Evolutionary conservation across 2,329 filamentous ascomycete species (phyloP), one percentile per base, ranked within the genome.

Genomic region (Nigrograna mackinnonii): DNA sequence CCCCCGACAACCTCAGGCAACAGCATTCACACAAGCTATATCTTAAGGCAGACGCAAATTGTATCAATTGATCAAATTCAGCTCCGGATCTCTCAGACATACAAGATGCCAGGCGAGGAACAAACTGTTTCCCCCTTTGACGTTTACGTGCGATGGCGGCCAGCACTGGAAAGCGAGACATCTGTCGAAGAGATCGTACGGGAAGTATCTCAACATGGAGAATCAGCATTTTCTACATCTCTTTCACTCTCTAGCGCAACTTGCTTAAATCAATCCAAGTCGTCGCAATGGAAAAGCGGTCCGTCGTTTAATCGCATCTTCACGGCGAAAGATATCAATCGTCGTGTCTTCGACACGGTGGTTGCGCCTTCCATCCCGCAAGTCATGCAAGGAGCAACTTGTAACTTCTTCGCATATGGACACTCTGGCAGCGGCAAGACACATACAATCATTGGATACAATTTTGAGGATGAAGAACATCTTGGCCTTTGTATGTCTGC

Each of bases 331-430:
- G 35, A 34, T 22, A n/a, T 28, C 39, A 64, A 63, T 37, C 42
- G 38, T 5, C 26, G 14, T 13, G 52, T 60, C 4, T 66, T 57
- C 44, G 38, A 53, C 11, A 39, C 41, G 32, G 50, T 69, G 3
- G 65, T 74, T 3, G 54, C 57, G 12, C 67, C 70, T 4, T 56
- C 55, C 1, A 38, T 74, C 1, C 58, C 66, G 1, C 37, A 49
- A 9, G 60, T 74, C 7, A 39, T 73, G 20, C 37, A 52, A 9
- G 70, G 70, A 4, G 54, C 53, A 12, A 67, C 51, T 11, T 72
- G 70, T 57, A 74, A 66, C 37, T 68, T 72, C 52, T 72, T 73
- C 43, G 71, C 70, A 7, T 74, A 74, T 40, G 70, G 71, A 3
- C 69, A 73, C 49, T 71, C 71, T 2, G 49, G 67, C 14, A 72